Evolutionary conservation across 2,329 filamentous ascomycete genomes (phyloP).

Genomic region (Sclerotinia minor): DNA sequence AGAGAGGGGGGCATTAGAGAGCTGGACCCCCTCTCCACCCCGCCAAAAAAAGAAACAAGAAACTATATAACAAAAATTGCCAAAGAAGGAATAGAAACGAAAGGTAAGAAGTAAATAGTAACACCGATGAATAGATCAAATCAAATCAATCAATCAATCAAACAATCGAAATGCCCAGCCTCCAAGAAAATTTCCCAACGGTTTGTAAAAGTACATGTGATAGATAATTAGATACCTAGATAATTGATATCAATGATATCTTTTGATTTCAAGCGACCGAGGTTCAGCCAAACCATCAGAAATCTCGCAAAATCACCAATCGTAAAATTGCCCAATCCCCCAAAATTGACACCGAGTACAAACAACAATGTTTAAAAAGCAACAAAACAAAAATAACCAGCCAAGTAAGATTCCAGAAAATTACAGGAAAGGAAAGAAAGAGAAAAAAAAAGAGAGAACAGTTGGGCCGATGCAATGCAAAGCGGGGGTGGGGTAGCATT

Average conservation of each 20-base stretch:
- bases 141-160: background rate
- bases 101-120: background rate
- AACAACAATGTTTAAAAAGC: background rate
- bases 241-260: conserved; percentile 4
- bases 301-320: background rate
- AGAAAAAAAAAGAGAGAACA: background rate
- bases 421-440: no score
- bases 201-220: conserved; percentile 20
- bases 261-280: background rate
- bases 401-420: background rate
- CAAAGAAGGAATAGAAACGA: background rate
- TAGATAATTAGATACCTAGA: no score
- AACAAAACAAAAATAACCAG: background rate
- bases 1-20: background rate
- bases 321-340: no score
- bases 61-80: background rate
- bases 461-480: conserved; percentile 15
- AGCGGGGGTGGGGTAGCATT: background rate
- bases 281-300: conserved; percentile 1
- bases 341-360: conserved; percentile 3
- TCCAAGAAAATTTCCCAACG: background rate
- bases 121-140: background rate
- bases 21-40: no score
- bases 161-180: background rate
- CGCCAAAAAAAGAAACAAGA: background rate